Conservation (phyloP, 768 basidiomycete genomes). For the Leccinum boreale region DNA sequence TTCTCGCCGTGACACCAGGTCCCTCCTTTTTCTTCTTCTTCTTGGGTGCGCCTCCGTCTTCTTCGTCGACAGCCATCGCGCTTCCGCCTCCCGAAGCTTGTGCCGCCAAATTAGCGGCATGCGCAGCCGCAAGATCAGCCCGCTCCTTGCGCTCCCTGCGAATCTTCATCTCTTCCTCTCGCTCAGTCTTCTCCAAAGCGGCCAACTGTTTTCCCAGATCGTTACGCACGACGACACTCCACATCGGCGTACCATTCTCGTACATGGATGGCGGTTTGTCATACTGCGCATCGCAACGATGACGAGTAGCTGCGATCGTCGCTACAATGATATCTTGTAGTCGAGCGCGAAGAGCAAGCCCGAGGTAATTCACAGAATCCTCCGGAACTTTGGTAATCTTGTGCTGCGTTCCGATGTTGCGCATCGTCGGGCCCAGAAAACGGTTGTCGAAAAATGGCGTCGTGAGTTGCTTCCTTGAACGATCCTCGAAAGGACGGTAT, state of each 20-base stretch:
- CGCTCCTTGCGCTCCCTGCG: constrained; percentile 78
- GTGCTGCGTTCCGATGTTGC: constrained; percentile 61
- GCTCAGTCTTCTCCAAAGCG: constrained; percentile 71
- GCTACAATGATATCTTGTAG: constrained; percentile 64
- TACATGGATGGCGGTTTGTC: constrained; percentile 66
- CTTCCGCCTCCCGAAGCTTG: constrained; percentile 42
- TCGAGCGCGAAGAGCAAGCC: constrained; percentile 72
- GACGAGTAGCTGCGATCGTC: constrained; percentile 66
- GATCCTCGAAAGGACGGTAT: constrained; percentile 72
- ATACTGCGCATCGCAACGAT: constrained; percentile 69
- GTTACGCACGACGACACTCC: constrained; percentile 71
- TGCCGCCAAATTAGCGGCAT: constrained; percentile 59
- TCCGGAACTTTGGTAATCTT: constrained; percentile 67
- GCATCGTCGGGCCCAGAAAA: constrained; percentile 65
- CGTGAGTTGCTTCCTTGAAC: constrained; percentile 70
- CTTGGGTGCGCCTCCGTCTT: constrained; percentile 62
- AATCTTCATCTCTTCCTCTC: constrained; percentile 78
- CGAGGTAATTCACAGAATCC: constrained; percentile 73
- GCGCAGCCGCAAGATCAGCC: constrained; percentile 66
- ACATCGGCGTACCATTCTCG: constrained; percentile 72
- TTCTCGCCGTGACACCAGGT: constrained; percentile 78
- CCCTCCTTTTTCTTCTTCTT: constrained; percentile 82
- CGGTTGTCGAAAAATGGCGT: constrained; percentile 69
- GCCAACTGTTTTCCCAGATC: constrained; percentile 79
- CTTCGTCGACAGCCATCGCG: constrained; percentile 38